Percentiles rank a stretch among this genome's conserved stretches.
Conservation (phyloP, 2,329 filamentous ascomycete genomes). For the Phyllosticta citribraziliensis region DNA sequence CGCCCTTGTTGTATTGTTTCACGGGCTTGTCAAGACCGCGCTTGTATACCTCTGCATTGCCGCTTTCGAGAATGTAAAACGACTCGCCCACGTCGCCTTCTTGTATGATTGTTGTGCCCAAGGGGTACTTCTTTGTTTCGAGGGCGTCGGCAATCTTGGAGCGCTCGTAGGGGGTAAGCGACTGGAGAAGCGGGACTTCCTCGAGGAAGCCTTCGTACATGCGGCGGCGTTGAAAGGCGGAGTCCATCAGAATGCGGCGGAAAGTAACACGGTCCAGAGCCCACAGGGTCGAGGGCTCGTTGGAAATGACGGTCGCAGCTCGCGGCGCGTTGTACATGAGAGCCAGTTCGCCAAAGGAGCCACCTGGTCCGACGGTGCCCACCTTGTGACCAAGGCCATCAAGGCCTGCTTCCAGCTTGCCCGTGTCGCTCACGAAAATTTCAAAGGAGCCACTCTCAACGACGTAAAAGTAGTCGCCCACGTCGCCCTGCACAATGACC, state of each 20-base stretch:
- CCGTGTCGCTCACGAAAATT: conserved; percentile 74
- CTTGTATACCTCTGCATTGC: conserved; percentile 81
- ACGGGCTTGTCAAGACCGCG: conserved; percentile 60
- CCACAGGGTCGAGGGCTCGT: conserved; percentile 79
- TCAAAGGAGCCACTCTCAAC: conserved; percentile 88
- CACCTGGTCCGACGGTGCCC: conserved; percentile 70
- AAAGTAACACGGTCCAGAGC: conserved; percentile 92
- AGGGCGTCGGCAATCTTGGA: conserved; percentile 96
- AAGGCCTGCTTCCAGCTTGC: conserved; percentile 66
- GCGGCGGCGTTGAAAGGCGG: conserved; percentile 85
- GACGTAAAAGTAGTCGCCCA: conserved; percentile 96
- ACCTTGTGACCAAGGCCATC: conserved; percentile 80
- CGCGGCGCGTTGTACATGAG: conserved; percentile 98
- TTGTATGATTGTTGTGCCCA: conserved; percentile 73
- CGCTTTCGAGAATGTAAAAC: conserved; percentile 84
- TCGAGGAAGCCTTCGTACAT: conserved; percentile 97
- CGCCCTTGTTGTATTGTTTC: conserved; percentile 77
- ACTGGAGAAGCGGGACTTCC: conserved; percentile 76
- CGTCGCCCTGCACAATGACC: conserved; percentile 91
- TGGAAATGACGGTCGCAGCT: conserved; percentile 84
- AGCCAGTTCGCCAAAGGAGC: conserved; percentile 91
- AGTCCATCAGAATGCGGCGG: conserved; percentile 96
- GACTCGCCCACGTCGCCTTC: conserved; percentile 87
- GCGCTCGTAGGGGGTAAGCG: conserved; percentile 82
- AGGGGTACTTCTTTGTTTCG: conserved; percentile 76